Base-by-base conservation (phyloP, 768 basidiomycete genomes). In the Tylopilus sp. region DNA sequence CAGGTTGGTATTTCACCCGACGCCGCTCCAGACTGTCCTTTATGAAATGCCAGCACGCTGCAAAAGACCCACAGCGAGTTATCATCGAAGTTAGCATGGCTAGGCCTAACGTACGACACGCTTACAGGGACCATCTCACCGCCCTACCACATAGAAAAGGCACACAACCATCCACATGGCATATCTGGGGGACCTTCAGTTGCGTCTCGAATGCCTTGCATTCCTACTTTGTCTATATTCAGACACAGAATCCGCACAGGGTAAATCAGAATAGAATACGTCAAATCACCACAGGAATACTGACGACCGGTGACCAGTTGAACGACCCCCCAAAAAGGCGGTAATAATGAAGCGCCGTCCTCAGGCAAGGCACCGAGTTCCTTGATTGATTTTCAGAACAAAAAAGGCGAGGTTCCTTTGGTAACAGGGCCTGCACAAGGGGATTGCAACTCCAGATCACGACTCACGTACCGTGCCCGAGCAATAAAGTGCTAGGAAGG, bases 261-360 rank as follows among this genome's bases (percentile, higher is more conserved):
- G 63, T 52, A 57, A 60, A 66, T 64, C 64, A 60, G 58, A 57
- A 56, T 47, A 40, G 54, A 63, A 58, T 50, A 22, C 38, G 57
- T 65, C 63, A 60, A 63, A 66, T 64, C 64, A 56, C 50, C 51
- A 44, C 44, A 52, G 61, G 63, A 66, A 64, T 60, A 40, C 63
- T 60, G 40, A 56, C 63, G 50, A 44, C 43, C 50, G 36, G 21
- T 44, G 43, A 40, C 43, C 54, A 47, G 45, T 42, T 42, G 44
- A 48, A 30, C 30, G 15, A 26, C 28, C 41, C 48, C 17, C 36
- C 7, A 48, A 50, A 53, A 48, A 26, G 48, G 53, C 50, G 53
- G 55, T 22, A 47, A 45, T 36, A 45, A 51, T 51, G 53, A 52
- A 53, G 39, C 46, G 33, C 59, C 62, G 47, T 30, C n/a, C 57